Conservation (phyloP, 768 basidiomycete genomes). For the Phanerochaete sordida region DNA sequence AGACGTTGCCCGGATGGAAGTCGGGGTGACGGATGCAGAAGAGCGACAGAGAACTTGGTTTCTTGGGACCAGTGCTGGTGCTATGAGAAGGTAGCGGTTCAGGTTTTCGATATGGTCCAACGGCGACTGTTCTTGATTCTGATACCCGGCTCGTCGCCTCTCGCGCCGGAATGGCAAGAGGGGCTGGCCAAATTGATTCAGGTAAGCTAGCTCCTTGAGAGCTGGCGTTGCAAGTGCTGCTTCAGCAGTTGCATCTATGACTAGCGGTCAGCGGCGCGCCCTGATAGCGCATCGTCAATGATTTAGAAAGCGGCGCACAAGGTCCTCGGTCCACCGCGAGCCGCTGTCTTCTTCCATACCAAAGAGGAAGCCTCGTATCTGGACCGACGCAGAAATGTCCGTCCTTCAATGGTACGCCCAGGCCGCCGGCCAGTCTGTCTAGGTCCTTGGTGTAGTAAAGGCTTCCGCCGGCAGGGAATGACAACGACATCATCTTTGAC, state of each 20-base stretch:
- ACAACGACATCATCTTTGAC: conserved; percentile 39
- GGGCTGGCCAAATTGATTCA: conserved; percentile 44
- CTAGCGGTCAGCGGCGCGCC: conserved; percentile 8
- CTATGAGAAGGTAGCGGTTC: conserved; percentile 43
- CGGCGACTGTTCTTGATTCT: conserved; percentile 39
- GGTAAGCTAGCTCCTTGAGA: conserved; percentile 45
- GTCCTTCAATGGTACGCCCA: conserved; percentile 28
- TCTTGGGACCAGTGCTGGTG: conserved; percentile 42
- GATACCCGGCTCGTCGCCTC: conserved; percentile 41
- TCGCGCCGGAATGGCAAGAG: conserved; percentile 37
- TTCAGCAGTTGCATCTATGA: conserved; percentile 41
- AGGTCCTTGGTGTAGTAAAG: conserved; percentile 45
- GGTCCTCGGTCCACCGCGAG: conserved; percentile 49
- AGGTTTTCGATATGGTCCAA: conserved; percentile 46
- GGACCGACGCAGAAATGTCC: conserved; percentile 23
- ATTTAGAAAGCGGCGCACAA: neutral
- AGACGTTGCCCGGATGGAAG: conserved; percentile 35
- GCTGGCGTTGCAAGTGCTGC: conserved; percentile 40
- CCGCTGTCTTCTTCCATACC: conserved; percentile 47
- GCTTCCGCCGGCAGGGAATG: conserved; percentile 49
- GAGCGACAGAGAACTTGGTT: conserved; percentile 31
- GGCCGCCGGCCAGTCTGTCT: conserved; percentile 32
- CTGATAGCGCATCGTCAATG: too few species aligned
- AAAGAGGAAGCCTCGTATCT: conserved; percentile 41
- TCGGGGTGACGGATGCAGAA: conserved; percentile 47